These are phyloP conservation scores for Cubamyces lactineus DNA, from an alignment of 768 basidiomycete species.

Conservation along the genomic window DNA sequence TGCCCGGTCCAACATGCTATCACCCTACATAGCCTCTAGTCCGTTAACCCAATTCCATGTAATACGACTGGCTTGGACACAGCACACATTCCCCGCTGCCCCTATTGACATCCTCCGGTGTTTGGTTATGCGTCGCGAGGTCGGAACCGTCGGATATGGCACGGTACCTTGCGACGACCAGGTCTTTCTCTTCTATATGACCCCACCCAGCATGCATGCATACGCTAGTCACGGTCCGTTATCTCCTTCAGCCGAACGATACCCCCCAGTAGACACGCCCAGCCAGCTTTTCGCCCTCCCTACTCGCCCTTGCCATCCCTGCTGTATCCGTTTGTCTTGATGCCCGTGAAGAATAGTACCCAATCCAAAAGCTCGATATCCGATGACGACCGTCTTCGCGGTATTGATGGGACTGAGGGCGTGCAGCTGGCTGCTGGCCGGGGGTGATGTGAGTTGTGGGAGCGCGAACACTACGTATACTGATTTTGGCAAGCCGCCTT, in stretches of 20 bases:
- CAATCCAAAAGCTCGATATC: neutral
- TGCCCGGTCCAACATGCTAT: conserved; percentile 12
- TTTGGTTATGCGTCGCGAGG: conserved; percentile 1
- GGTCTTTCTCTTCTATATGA: neutral
- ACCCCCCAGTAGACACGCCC: conserved; percentile 6
- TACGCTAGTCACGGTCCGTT: too few species aligned
- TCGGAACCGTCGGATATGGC: neutral
- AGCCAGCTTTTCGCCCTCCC: neutral
- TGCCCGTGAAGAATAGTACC: neutral
- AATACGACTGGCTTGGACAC: conserved; percentile 12
- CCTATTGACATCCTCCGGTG: neutral
- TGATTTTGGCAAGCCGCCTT: neutral
- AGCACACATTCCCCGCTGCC: neutral
- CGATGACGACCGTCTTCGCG: neutral
- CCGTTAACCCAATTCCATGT: conserved; percentile 15
- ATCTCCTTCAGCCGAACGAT: conserved; percentile 5
- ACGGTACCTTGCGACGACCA: neutral
- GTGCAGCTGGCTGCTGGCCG: neutral
- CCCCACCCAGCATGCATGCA: neutral
- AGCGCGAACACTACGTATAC: conserved; percentile 11
- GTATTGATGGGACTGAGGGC: neutral
- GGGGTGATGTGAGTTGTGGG: neutral
- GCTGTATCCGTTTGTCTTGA: conserved; percentile 8
- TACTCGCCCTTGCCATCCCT: too few species aligned
- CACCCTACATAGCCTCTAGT: conserved; percentile 11